phyloP scores from a whole-genome alignment of 768 basidiomycete species.

The Naganishia antarctica region DNA sequence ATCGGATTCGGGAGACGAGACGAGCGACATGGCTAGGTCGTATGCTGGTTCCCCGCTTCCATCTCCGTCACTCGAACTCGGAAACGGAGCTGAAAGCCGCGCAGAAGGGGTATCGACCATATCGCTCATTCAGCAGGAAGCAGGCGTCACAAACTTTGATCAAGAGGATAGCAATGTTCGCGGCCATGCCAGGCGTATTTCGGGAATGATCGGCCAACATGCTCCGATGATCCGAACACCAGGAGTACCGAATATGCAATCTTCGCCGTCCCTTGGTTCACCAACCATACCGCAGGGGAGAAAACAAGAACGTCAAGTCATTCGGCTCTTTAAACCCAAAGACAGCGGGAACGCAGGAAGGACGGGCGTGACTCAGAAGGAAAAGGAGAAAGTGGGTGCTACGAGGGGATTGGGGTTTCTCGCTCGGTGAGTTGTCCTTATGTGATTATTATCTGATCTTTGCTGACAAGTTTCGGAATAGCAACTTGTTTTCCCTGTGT shows the following conservation, averaged over 20 bases:
- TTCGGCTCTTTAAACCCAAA: constrained; percentile 9
- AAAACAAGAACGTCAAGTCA: background rate
- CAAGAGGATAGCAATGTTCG: background rate
- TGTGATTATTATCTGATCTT: background rate
- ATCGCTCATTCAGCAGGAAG: constrained; percentile 4
- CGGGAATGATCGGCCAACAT: background rate
- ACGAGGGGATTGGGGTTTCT: constrained; percentile 39
- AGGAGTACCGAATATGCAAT: background rate
- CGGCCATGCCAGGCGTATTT: constrained; percentile 3
- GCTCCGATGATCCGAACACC: constrained; percentile 13
- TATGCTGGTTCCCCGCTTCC: constrained; percentile 5
- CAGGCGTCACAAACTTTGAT: background rate
- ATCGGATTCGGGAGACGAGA: constrained; percentile 6
- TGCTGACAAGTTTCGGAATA: constrained; percentile 6
- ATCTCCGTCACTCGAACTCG: constrained; percentile 1
- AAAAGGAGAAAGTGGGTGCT: constrained; percentile 29
- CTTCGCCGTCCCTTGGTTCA: too few species aligned
- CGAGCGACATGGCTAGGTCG: background rate
- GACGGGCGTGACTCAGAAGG: background rate
- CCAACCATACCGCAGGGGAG: background rate
- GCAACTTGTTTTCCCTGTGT: constrained; percentile 42
- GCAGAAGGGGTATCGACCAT: background rate
- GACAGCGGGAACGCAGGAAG: background rate
- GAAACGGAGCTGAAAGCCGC: background rate
- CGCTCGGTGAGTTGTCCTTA: constrained; percentile 33